Base-by-base conservation (phyloP, 495 filamentous ascomycete species). In the Daldinia caldariorum region DNA sequence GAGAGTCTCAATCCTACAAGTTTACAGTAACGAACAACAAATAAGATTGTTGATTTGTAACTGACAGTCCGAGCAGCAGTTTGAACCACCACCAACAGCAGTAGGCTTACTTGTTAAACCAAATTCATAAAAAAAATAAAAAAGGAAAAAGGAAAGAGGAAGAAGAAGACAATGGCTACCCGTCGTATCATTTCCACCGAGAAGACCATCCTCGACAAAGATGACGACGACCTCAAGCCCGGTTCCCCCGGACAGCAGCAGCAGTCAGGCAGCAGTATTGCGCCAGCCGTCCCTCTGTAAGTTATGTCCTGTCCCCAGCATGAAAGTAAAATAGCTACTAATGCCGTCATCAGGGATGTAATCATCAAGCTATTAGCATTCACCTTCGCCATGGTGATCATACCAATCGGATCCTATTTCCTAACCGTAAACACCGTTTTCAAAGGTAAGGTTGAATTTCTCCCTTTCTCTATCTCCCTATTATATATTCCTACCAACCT, bases 341-440 rank as follows among this genome's bases (percentile, higher is more conserved):
- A 76, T 45, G 34, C 32, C 9, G 3, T 55, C 3, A 32, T 16
- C 50, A 99, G 95, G 39, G 81, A 89, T 74, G 93, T 97, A 57
- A 96, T 99, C 59, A 81, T 89, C 64, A 98, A 97, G 79, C 86
- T 99, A 7, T 83, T 97, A 7, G 88, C 86, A 59, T 97, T 97
- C 80, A 95, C 94, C 6, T 83, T 92, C 13, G 95, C 92, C 69
- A 98, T 99, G 95, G 85, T 97, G 47, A 84, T 88, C 4, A 81
- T 89, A 35, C 95, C 95, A 31, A 89, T 99, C 65, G 90, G 90
- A 31, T 90, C 89, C 50, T 99, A 98, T 80, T 99, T 93, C 77
- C 55, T 93, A 43, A 91, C 91, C 0, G 80, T 95, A 18, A 86
- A 93, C 72, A 86, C 79, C 0, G 76, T 97, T 9, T 97, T 97